A percentile compares a stretch with the other conserved stretches of the same genome.
Conservation (phyloP, 805 yeast genomes). For the Wickerhamomyces strasburgensis region DNA sequence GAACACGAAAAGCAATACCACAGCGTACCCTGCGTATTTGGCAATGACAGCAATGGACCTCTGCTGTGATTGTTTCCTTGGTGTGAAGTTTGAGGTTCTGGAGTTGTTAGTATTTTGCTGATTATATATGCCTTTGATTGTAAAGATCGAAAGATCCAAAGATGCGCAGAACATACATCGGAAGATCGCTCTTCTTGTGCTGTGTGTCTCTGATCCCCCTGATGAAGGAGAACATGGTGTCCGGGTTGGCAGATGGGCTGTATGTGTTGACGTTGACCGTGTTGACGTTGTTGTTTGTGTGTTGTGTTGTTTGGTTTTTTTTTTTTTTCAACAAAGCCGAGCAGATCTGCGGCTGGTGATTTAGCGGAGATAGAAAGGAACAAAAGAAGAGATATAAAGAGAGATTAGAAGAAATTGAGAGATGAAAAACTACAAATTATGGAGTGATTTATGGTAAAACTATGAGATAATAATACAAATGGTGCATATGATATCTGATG, state of each 20-base stretch:
- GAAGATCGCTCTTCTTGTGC: conserved; percentile 44
- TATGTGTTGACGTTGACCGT: neutral
- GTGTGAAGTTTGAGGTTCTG: conserved; percentile 29
- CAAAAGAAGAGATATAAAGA: too few relatives aligned
- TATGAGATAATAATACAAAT: too few relatives aligned
- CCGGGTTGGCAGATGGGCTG: neutral
- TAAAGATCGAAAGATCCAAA: neutral
- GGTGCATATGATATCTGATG: too few relatives aligned
- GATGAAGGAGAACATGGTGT: conserved; percentile 9
- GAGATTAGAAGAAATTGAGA: neutral
- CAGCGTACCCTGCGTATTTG: conserved; percentile 2
- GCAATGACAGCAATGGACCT: neutral
- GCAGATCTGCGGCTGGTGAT: too few relatives aligned
- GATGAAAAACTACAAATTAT: too few relatives aligned
- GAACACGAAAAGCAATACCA: neutral
- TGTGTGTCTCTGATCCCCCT: conserved; percentile 25
- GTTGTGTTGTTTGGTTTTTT: too few relatives aligned
- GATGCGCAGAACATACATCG: conserved; percentile 31
- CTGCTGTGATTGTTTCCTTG: conserved; percentile 11
- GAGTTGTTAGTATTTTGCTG: conserved; percentile 5
- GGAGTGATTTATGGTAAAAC: too few relatives aligned
- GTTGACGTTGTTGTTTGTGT: too few relatives aligned
- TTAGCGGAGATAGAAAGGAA: too few relatives aligned
- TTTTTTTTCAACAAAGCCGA: too few relatives aligned
- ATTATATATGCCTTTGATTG: neutral